These are phyloP conservation scores for Lactarius sp. DNA, from an alignment of 768 basidiomycete genomes.

Conservation along the genomic window DNA sequence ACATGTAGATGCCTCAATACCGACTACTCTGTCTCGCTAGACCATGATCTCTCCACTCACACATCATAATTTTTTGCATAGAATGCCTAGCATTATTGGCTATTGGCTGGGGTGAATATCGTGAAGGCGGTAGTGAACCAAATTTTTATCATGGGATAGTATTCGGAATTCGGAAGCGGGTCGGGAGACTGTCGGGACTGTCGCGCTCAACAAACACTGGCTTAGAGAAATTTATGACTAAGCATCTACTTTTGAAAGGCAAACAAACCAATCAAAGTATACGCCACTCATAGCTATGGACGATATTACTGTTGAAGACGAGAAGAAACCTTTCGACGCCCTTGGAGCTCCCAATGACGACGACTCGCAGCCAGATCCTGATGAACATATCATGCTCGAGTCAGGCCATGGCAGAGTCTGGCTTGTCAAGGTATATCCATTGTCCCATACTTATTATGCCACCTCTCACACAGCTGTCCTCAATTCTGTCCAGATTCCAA, in stretches of 20 bases:
- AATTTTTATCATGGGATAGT: no score
- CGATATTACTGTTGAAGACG: conserved; percentile 43
- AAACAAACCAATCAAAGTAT: no score
- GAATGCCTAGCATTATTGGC: not conserved
- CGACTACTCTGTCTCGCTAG: conserved; percentile 4
- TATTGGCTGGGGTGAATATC: no score
- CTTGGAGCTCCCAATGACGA: conserved; percentile 48
- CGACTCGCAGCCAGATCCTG: conserved; percentile 68
- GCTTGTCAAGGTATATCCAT: conserved; percentile 71
- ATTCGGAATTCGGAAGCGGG: not conserved
- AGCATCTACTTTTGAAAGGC: not conserved
- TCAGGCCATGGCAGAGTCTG: conserved; percentile 72
- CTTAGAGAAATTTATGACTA: not conserved
- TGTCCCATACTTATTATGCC: not conserved
- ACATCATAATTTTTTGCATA: conserved; percentile 7
- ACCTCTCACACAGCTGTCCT: not conserved
- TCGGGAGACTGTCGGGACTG: no score
- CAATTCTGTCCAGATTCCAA: conserved; percentile 58
- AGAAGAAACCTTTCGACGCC: conserved; percentile 69
- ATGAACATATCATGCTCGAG: conserved; percentile 77
- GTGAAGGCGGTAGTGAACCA: no score
- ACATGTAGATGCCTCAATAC: conserved; percentile 33
- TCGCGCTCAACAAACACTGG: no score
- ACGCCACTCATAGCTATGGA: conserved; percentile 24
- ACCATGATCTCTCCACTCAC: conserved; percentile 13